Evolutionary conservation across 2,329 filamentous ascomycete species (phyloP), one percentile per base, ranked within the genome.

Genomic region (Harringtonia aguacate): DNA sequence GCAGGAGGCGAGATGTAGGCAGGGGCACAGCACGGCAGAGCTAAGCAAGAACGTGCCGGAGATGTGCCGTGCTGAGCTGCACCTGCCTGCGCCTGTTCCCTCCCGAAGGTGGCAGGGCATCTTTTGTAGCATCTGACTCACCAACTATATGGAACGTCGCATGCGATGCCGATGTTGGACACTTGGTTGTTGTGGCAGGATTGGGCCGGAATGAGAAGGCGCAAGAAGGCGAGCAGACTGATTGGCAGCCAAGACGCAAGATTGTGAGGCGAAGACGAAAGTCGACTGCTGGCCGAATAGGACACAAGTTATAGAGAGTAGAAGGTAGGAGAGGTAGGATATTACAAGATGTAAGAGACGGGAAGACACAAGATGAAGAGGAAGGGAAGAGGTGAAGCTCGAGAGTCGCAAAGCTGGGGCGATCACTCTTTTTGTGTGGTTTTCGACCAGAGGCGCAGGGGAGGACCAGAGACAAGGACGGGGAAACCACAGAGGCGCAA

Each of bases 61-160:
- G 24, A 7, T 27, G 24, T 10, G 24, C 10, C 24, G 24, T 7
- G 24, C 24, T 27, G 24, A 7, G 24, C 24, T 10, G 24, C 10
- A 10, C 24, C 24, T 27, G 24, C 24, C 10, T n/a, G n/a, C n/a
- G n/a, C n/a, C n/a, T n/a, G n/a, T n/a, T n/a, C n/a, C 24, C 24
- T 27, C 24, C 24, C 7, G 24, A 27, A 6, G 24, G 24, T 27
- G 24, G 24, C 24, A 27, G 24, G 7, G 24, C 24, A 27, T 27
- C 24, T 27, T 31, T n/a, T n/a, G n/a, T n/a, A n/a, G n/a, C n/a
- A n/a, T n/a, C 39, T 44, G 45, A 47, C 46, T 44, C 35, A 47
- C 46, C 34, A 41, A 30, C 20, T 31, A 22, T 39, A 38, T 30
- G 29, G 17, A 38, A 36, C 30, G 30, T 14, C 39, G 46, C 41